Evolutionary conservation across 345 rosid genomes (phyloP).

Genomic region (Citrus inodora): DNA sequence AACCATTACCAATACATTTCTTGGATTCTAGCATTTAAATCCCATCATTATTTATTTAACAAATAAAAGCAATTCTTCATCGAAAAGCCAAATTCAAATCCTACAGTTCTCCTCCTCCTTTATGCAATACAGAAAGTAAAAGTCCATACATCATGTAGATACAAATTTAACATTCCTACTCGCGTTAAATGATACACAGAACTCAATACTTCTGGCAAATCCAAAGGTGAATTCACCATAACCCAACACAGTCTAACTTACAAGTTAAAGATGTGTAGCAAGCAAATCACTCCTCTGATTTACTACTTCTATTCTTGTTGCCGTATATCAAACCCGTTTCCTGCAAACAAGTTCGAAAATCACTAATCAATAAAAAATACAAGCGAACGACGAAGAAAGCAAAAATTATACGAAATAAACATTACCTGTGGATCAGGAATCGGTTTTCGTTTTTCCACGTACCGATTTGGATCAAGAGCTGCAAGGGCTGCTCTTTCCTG

Average conservation of each 20-base stretch:
- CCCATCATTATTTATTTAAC: not conserved
- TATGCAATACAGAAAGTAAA: not conserved
- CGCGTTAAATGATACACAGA: not conserved
- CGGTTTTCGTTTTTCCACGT: conserved; percentile 71
- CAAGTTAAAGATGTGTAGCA: not conserved
- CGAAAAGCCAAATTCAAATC: not conserved
- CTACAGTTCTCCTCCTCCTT: not conserved
- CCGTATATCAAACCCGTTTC: conserved; percentile 71
- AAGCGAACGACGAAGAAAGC: not conserved
- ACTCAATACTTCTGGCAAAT: not conserved
- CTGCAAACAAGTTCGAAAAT: conserved; percentile 28
- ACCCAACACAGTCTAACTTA: conserved; percentile 11
- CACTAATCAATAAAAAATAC: not conserved
- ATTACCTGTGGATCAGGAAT: conserved; percentile 84
- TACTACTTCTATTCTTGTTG: conserved; percentile 42
- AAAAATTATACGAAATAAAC: not conserved
- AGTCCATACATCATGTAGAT: not conserved
- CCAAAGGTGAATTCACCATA: not conserved
- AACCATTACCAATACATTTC: not conserved
- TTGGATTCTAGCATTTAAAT: no score
- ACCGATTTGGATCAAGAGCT: conserved; percentile 60
- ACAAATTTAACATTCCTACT: not conserved
- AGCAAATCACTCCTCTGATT: conserved; percentile 26
- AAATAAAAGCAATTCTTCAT: not conserved
- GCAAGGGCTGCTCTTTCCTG: conserved; percentile 79